Evolutionary conservation across 345 rosid species (phyloP).

Genomic region (Iberis pinnata): DNA sequence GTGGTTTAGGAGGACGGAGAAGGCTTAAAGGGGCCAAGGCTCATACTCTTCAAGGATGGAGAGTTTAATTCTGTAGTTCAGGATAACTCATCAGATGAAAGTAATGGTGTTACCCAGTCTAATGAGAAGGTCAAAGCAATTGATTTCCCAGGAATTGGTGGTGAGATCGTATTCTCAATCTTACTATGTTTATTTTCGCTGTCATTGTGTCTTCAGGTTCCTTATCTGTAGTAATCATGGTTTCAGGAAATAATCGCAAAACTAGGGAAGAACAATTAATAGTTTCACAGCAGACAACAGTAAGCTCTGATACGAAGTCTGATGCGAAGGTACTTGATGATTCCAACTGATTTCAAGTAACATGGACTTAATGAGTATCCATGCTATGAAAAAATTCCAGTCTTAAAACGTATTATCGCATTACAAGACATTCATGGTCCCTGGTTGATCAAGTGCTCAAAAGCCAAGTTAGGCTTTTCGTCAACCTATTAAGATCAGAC

Average conservation of each 20-base stretch:
- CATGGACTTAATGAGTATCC: slow-evolving; percentile 5
- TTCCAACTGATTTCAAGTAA: background rate
- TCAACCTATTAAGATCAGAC: background rate
- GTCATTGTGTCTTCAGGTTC: slow-evolving; percentile 12
- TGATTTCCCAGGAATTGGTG: slow-evolving; percentile 33
- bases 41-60: slow-evolving; percentile 48
- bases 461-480: background rate
- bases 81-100: slow-evolving; percentile 27
- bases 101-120: slow-evolving; percentile 22
- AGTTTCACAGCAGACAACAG: slow-evolving; percentile 26
- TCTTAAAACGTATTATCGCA: slow-evolving; percentile 7
- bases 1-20: slow-evolving; percentile 52
- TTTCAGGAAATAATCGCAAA: slow-evolving; percentile 43
- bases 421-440: slow-evolving; percentile 6
- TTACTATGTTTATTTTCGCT: slow-evolving; percentile 1
- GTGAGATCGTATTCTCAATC: slow-evolving; percentile 27
- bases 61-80: slow-evolving; percentile 37
- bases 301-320: slow-evolving; percentile 38
- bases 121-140: slow-evolving; percentile 23
- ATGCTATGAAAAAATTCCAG: background rate
- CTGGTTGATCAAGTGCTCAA: slow-evolving; percentile 8
- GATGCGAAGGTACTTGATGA: slow-evolving; percentile 38
- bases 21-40: slow-evolving; percentile 65
- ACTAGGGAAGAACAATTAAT: slow-evolving; percentile 26
- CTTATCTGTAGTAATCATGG: slow-evolving; percentile 16